Conservation (phyloP, 2,329 filamentous ascomycete species). For the Helotiales sp. region DNA sequence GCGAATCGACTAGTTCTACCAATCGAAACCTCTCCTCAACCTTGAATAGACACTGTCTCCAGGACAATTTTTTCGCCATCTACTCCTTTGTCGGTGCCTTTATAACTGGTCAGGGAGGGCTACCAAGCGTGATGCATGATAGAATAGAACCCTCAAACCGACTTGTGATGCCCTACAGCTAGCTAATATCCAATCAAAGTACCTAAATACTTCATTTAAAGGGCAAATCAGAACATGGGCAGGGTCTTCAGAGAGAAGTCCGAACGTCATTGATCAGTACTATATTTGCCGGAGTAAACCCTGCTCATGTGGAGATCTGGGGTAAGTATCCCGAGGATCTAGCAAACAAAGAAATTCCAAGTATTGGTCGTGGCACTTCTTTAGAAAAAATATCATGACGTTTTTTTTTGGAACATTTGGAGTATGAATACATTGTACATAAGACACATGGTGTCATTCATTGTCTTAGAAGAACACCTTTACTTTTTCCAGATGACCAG, state of each 20-base stretch:
- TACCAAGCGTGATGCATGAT: background rate
- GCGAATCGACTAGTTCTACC: background rate
- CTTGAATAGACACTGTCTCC: background rate
- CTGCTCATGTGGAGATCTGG: conserved; percentile 2
- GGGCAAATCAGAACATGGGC: background rate
- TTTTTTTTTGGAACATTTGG: background rate
- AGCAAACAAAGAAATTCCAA: background rate
- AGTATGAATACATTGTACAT: background rate
- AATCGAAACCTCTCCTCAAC: background rate
- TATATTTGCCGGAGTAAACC: background rate
- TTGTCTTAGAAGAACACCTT: conserved; percentile 5
- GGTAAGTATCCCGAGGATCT: conserved; percentile 1
- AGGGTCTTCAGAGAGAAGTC: background rate
- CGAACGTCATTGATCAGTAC: background rate
- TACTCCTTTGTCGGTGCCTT: conserved; percentile 66
- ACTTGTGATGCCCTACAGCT: background rate
- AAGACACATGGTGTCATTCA: background rate
- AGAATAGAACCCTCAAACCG: background rate
- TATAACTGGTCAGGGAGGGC: too few species aligned
- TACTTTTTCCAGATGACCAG: conserved; percentile 19
- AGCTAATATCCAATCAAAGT: background rate
- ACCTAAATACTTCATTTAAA: background rate
- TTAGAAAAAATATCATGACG: background rate
- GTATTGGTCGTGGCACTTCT: background rate
- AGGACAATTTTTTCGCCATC: conserved; percentile 57